phyloP scores from a whole-genome alignment of 2,329 filamentous ascomycete genomes.

The Aspergillus brasiliensis region DNA sequence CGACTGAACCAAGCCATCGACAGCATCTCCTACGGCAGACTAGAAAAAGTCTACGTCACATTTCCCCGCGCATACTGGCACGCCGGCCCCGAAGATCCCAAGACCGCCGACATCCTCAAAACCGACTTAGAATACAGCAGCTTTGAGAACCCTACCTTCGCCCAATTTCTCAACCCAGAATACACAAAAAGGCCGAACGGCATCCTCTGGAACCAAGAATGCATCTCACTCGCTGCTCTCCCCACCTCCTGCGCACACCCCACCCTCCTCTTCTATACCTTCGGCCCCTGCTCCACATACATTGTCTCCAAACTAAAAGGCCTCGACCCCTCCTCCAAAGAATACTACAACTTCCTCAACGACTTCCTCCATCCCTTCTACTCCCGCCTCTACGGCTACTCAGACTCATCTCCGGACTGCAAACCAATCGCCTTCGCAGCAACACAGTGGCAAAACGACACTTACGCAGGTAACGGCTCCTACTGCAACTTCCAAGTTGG shows the following conservation, averaged over 20 bases:
- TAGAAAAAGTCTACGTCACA: conserved; percentile 60
- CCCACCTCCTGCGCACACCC: conserved; percentile 64
- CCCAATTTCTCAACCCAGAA: conserved; percentile 71
- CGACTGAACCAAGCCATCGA: conserved; percentile 49
- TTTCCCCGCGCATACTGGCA: conserved; percentile 80
- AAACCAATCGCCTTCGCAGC: conserved; percentile 65
- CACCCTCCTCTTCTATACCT: conserved; percentile 75
- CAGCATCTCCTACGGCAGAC: conserved; percentile 49
- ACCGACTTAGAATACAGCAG: conserved; percentile 19
- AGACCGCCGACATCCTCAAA: conserved; percentile 8
- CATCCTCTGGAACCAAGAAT: conserved; percentile 71
- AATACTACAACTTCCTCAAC: conserved; percentile 59
- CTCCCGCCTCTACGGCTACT: conserved; percentile 71
- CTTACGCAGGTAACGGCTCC: conserved; percentile 76
- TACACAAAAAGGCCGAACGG: conserved; percentile 67
- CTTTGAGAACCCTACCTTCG: conserved; percentile 63
- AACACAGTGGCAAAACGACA: conserved; percentile 77
- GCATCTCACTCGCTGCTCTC: conserved; percentile 74
- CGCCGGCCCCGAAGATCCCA: conserved; percentile 28
- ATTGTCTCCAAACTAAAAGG: conserved; percentile 39
- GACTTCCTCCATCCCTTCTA: conserved; percentile 77
- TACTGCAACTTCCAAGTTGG: conserved; percentile 86
- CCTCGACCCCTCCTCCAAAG: conserved; percentile 41
- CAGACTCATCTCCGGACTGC: conserved; percentile 56
- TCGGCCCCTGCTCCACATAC: conserved; percentile 46